phyloP scores from a whole-genome alignment of 2,329 filamentous ascomycete species.

The Tolypocladium inflatum region DNA sequence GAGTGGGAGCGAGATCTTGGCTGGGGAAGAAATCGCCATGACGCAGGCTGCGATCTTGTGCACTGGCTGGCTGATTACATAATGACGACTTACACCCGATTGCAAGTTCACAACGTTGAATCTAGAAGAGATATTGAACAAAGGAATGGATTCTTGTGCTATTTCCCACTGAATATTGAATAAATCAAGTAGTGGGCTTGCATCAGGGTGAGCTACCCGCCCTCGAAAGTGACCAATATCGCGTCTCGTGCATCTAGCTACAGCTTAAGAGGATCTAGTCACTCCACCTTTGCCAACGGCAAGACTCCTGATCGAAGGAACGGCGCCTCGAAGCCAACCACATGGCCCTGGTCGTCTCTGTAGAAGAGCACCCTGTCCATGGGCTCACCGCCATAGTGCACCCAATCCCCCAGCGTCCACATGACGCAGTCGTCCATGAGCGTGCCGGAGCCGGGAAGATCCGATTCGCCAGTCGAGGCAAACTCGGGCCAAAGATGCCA shows the following conservation, averaged over 20 bases:
- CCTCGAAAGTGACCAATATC: no score
- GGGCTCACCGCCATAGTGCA: slow-evolving; percentile 23
- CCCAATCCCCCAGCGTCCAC: slow-evolving; percentile 24
- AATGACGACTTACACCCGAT: not conserved
- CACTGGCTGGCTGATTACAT: not conserved
- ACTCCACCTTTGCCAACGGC: not conserved
- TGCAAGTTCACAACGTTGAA: not conserved
- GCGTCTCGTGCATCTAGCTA: no score
- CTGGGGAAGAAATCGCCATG: not conserved
- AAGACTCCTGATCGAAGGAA: slow-evolving; percentile 20
- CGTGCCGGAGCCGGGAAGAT: slow-evolving; percentile 16
- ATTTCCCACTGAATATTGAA: no score
- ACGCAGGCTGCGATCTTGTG: not conserved
- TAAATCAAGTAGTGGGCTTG: no score
- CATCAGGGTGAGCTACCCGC: no score
- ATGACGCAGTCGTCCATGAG: slow-evolving; percentile 14
- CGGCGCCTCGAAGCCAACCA: slow-evolving; percentile 21
- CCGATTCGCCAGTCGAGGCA: slow-evolving; percentile 6
- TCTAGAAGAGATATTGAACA: no score
- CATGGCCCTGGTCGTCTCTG: slow-evolving; percentile 11
- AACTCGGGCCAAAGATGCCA: slow-evolving; percentile 20
- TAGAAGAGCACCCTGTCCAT: slow-evolving; percentile 22
- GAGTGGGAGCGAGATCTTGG: not conserved
- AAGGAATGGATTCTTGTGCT: no score
- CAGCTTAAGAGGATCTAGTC: not conserved